Evolutionary conservation across 352 stramenopile species (phyloP).

Genomic region (Pythium chondricola): DNA sequence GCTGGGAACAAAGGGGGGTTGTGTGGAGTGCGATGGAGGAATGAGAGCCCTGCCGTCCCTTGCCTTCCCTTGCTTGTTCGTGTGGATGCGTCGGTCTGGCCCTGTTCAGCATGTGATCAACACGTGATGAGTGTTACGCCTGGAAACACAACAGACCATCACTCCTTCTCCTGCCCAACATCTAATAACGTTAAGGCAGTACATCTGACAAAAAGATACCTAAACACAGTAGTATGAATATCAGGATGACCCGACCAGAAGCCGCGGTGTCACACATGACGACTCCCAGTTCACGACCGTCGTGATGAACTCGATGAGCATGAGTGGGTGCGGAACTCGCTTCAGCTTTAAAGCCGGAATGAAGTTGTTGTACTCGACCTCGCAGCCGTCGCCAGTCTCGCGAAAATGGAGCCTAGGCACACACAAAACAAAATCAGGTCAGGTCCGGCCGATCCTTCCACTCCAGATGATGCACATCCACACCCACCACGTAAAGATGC

Average conservation of each 20-base stretch:
- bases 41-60: background rate
- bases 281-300: slow-evolving; percentile 60
- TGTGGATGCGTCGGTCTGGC: no score
- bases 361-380: slow-evolving; percentile 19
- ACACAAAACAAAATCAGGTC: slow-evolving; percentile 19
- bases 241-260: no score
- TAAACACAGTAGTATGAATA: no score
- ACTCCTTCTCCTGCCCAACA: no score
- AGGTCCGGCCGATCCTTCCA: slow-evolving; percentile 3
- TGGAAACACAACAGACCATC: no score
- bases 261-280: slow-evolving; percentile 33
- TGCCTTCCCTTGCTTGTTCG: background rate
- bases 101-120: no score
- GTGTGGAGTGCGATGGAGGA: background rate
- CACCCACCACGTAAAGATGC: slow-evolving; percentile 19
- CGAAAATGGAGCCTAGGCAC: slow-evolving; percentile 15
- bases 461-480: slow-evolving; percentile 4
- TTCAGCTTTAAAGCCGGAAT: no score
- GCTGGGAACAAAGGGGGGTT: background rate
- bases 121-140: no score
- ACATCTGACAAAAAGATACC: no score
- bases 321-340: no score
- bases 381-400: background rate
- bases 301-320: slow-evolving; percentile 57
- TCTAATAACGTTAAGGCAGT: no score